Percentiles rank a stretch among this genome's conserved stretches.
These are phyloP conservation scores for Starmerella sirachaensis DNA, from an alignment of 805 yeast species.

Conservation along the genomic window DNA sequence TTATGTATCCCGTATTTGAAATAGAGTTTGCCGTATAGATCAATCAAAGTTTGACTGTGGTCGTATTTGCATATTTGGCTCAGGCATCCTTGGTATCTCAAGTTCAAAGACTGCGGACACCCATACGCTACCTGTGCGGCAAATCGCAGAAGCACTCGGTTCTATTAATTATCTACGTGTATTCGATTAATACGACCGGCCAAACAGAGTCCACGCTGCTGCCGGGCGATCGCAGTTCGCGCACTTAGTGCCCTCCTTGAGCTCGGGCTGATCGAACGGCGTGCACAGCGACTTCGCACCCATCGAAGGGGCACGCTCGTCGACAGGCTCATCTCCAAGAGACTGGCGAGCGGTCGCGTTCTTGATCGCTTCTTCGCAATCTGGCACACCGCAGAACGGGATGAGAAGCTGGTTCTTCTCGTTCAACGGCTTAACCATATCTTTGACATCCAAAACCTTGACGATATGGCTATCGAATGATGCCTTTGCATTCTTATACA, in stretches of 20 bases:
- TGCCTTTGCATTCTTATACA: conserved; percentile 69
- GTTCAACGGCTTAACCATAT: conserved; percentile 86
- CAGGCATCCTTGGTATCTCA: too few species aligned
- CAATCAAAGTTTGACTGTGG: too few species aligned
- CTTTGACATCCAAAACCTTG: conserved; percentile 71
- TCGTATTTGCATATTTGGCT: too few species aligned
- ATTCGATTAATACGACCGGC: conserved; percentile 67
- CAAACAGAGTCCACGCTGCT: conserved; percentile 81
- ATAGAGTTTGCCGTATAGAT: too few species aligned
- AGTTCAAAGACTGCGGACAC: too few species aligned
- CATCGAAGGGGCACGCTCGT: conserved; percentile 96
- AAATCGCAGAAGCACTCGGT: too few species aligned
- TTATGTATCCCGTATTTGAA: too few species aligned
- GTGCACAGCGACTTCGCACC: conserved; percentile 98
- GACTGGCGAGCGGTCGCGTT: conserved; percentile 68
- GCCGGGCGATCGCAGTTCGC: conserved; percentile 72
- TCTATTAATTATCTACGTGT: conserved; percentile 5
- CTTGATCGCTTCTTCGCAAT: conserved; percentile 95
- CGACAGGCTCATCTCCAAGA: conserved; percentile 71
- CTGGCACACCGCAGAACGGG: conserved; percentile 95
- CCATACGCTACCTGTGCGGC: too few species aligned
- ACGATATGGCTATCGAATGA: conserved; percentile 77
- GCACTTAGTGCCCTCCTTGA: conserved; percentile 73
- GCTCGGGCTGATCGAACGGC: conserved; percentile 82
- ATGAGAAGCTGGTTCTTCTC: conserved; percentile 79